Percentiles rank a stretch among this genome's conserved stretches.
Evolutionary conservation across 1,284 basidiomycete genomes (phyloP).

Genomic region (Cyathus olla): DNA sequence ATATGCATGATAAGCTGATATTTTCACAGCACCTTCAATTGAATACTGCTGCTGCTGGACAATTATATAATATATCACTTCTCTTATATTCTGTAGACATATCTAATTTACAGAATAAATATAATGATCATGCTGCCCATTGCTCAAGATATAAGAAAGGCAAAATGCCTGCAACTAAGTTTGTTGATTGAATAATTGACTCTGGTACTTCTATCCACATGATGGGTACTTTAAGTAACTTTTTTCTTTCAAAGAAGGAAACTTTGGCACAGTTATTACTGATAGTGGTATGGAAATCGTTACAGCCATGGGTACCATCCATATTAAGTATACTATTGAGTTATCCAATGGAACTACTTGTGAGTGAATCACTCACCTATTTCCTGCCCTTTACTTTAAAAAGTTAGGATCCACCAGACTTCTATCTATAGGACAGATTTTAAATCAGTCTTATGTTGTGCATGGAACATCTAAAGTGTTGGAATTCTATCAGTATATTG

Average conservation of each 20-base stretch:
- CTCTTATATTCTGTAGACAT: neutral
- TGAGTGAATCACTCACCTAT: neutral
- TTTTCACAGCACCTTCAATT: neutral
- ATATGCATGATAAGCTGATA: neutral
- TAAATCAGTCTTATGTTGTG: neutral
- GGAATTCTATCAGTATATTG: neutral
- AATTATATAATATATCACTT: neutral
- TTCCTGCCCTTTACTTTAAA: neutral
- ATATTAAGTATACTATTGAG: neutral
- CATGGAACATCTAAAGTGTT: neutral
- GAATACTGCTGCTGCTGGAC: neutral
- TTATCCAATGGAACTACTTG: neutral
- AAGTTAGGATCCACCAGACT: neutral
- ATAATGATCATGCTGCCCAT: neutral
- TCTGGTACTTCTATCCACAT: conserved; percentile 15
- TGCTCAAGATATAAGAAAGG: conserved; percentile 5
- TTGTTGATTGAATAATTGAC: conserved; percentile 13
- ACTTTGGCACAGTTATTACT: conserved; percentile 3
- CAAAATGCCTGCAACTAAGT: conserved; percentile 1
- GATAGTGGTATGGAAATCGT: neutral
- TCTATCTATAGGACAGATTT: conserved; percentile 4
- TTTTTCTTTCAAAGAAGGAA: neutral
- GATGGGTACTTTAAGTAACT: neutral
- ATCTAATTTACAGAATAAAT: neutral
- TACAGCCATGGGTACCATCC: neutral